phyloP scores from a whole-genome alignment of 192 early-diverging fungal genomes.

The Entomortierella lignicola region DNA sequence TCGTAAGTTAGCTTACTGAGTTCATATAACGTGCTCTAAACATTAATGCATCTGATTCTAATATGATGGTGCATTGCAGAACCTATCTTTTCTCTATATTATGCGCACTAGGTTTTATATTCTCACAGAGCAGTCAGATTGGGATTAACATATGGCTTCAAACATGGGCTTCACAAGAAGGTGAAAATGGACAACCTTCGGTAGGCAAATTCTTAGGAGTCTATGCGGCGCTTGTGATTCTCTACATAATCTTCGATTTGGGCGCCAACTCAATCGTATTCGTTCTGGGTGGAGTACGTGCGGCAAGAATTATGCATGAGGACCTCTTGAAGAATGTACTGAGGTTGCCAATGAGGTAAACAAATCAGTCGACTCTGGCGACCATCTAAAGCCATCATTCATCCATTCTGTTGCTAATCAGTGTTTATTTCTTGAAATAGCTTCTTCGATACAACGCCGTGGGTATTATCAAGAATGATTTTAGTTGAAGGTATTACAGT shows the following conservation, averaged over 20 bases:
- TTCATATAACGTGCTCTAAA: slow-evolving; percentile 13
- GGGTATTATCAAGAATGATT: too few species aligned
- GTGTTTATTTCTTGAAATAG: too few species aligned
- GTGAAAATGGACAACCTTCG: not conserved
- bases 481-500: too few species aligned
- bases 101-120: slow-evolving; percentile 6
- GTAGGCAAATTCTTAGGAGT: slow-evolving; percentile 24
- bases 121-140: slow-evolving; percentile 39
- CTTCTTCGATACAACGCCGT: slow-evolving; percentile 75
- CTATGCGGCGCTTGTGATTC: slow-evolving; percentile 20
- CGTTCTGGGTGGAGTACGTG: slow-evolving; percentile 14
- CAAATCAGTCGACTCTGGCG: too few species aligned
- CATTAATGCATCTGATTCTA: slow-evolving; percentile 53
- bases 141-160: slow-evolving; percentile 40
- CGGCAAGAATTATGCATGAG: slow-evolving; percentile 64
- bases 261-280: slow-evolving; percentile 31
- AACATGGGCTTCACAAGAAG: slow-evolving; percentile 14
- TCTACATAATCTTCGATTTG: slow-evolving; percentile 25
- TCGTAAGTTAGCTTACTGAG: slow-evolving; percentile 8
- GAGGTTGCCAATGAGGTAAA: slow-evolving; percentile 63
- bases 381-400: too few species aligned
- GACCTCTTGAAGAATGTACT: slow-evolving; percentile 72
- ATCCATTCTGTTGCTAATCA: too few species aligned
- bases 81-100: slow-evolving; percentile 19
- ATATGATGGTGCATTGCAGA: not conserved